Percentiles rank a stretch among this genome's conserved stretches.
These are phyloP conservation scores for Purshia tridentata DNA, from an alignment of 306 rosid species.

Conservation along the genomic window DNA sequence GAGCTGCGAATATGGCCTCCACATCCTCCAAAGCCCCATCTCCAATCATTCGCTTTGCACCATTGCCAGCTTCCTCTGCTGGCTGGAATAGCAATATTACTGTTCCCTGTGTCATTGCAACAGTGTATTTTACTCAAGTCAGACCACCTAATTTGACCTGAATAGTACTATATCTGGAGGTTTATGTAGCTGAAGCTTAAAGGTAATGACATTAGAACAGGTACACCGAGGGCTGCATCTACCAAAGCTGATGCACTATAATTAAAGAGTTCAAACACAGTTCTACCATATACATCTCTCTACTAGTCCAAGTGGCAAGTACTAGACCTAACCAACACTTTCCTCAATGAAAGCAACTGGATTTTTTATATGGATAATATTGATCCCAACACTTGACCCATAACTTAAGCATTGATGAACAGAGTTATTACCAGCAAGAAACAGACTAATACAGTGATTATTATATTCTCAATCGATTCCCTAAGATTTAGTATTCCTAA, in stretches of 20 bases:
- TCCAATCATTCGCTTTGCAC: constrained; percentile 87
- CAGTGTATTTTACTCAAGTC: background rate
- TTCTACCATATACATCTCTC: too few species aligned
- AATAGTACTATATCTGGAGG: too few species aligned
- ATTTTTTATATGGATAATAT: background rate
- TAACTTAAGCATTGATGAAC: background rate
- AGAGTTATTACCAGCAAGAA: constrained; percentile 10
- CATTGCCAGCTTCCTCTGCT: constrained; percentile 98
- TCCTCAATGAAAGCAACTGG: too few species aligned
- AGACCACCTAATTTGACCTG: background rate
- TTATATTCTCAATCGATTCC: background rate
- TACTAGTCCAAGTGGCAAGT: too few species aligned
- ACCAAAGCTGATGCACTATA: too few species aligned
- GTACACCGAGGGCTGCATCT: too few species aligned
- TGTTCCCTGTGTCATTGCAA: constrained; percentile 57
- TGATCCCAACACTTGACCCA: background rate
- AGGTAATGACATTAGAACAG: too few species aligned
- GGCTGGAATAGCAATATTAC: constrained; percentile 88
- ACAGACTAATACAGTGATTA: background rate
- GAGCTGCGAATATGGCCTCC: constrained; percentile 90
- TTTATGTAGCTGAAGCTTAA: too few species aligned
- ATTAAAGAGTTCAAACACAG: too few species aligned
- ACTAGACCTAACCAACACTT: too few species aligned
- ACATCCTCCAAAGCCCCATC: constrained; percentile 82
- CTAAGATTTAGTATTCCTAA: background rate